phyloP scores from a whole-genome alignment of 1,139 yeast species.

The Kluyveromyces sp. region DNA sequence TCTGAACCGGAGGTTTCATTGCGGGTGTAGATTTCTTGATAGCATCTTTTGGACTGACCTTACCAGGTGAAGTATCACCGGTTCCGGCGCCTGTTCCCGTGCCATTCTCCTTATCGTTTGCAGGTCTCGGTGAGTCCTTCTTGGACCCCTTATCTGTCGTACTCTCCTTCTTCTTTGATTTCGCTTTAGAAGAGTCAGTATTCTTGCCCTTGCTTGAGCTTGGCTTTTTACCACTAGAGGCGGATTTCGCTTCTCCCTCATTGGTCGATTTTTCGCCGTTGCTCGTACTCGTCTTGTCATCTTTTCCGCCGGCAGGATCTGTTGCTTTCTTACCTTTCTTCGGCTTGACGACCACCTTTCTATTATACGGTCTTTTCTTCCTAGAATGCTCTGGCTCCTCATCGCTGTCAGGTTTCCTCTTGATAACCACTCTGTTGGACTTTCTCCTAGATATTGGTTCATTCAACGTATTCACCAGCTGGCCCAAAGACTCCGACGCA shows the following conservation, averaged over 20 bases:
- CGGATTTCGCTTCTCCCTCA: not conserved
- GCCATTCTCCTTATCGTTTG: not conserved
- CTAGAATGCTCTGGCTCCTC: slow-evolving; percentile 11
- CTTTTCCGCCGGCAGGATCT: too few relatives aligned
- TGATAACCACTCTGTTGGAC: slow-evolving; percentile 12
- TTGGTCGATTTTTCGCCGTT: not conserved
- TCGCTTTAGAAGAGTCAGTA: not conserved
- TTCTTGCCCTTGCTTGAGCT: not conserved
- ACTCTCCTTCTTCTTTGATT: not conserved
- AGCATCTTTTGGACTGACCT: slow-evolving; percentile 1
- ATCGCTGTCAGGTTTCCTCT: slow-evolving; percentile 12
- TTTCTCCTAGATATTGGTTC: slow-evolving; percentile 8
- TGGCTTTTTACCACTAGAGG: not conserved
- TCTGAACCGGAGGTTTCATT: slow-evolving; percentile 1
- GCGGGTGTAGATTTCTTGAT: not conserved
- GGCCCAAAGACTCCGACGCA: slow-evolving; percentile 4
- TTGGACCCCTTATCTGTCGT: not conserved
- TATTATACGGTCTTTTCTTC: slow-evolving; percentile 4
- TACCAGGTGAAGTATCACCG: slow-evolving; percentile 7
- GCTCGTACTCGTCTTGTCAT: slow-evolving; percentile 3
- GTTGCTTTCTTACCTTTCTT: slow-evolving; percentile 5
- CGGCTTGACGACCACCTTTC: slow-evolving; percentile 2
- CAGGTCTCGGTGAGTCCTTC: not conserved
- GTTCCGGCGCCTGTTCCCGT: too few relatives aligned
- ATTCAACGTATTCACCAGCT: not conserved